Base-by-base conservation (phyloP, 495 filamentous ascomycete genomes). In the Talaromyces wortmannii region DNA sequence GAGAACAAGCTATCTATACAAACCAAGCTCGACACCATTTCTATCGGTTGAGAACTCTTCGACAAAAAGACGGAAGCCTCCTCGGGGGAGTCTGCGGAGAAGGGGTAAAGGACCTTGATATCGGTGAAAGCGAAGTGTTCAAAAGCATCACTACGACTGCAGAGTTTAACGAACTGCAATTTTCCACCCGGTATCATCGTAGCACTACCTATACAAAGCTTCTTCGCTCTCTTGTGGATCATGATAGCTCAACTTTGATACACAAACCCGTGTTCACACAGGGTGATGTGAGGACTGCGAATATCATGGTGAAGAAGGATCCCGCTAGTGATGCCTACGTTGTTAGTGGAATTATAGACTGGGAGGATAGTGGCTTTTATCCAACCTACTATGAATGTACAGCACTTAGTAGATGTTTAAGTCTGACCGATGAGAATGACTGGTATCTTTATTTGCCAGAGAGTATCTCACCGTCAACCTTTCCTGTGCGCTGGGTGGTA, bases 231-330 rank as follows among this genome's bases (percentile, higher is more conserved):
- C 68, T 60, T 52, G 52, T 57, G 31, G 51, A 56, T 15, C 55
- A 63, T 11, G 23, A 51, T 42, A 8, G 7, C 30, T 56, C 57
- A 7, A 54, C 43, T 33, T 53, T 50, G 16, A 30, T 42, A 5
- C 53, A 46, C 29, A 55, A 50, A 46, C 58, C 53, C 1, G 69
- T 74, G n/a, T 73, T 74, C 57, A 72, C 71, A 0, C 71, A 74
- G 54, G 67, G 66, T 31, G 66, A 74, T 61, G 48, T 76, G 17
- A 62, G 66, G 48, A 60, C 61, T 48, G 62, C 46, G 18, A 76
- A 76, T 58, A 71, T 74, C 40, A 72, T 73, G 61, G 71, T 73
- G 23, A 40, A 59, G 52, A 53, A 47, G 55, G 63, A 66, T 57
- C n/a, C 50, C 53, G 53, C 55, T 65, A 45, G 6, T 44, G 29